Conservation (phyloP, 192 early-diverging fungal species). For the Bifiguratus adelaidae region DNA sequence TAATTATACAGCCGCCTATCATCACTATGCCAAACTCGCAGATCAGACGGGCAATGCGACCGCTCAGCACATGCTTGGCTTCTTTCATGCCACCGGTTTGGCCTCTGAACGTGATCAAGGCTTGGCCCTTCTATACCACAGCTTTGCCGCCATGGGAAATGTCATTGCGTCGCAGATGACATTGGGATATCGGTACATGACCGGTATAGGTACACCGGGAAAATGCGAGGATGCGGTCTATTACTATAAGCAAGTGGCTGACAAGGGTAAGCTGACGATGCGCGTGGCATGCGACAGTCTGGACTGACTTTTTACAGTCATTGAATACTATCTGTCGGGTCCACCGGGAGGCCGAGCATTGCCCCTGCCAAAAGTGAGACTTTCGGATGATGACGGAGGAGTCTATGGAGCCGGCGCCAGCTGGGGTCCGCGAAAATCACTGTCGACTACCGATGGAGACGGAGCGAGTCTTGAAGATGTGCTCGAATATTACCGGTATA, state of each 20-base stretch:
- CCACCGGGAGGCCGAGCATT: slow-evolving; percentile 74
- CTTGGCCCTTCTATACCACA: slow-evolving; percentile 64
- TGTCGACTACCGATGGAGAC: slow-evolving; percentile 24
- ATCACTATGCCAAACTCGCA: slow-evolving; percentile 51
- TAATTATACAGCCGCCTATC: slow-evolving; percentile 48
- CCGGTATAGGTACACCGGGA: slow-evolving; percentile 71
- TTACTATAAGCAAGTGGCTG: slow-evolving; percentile 75
- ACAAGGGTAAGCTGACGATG: slow-evolving; percentile 42
- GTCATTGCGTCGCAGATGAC: slow-evolving; percentile 70
- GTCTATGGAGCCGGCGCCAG: slow-evolving; percentile 78
- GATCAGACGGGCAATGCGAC: slow-evolving; percentile 60
- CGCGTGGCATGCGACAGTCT: not conserved
- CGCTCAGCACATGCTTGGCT: slow-evolving; percentile 84
- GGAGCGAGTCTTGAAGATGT: slow-evolving; percentile 59
- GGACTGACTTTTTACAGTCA: slow-evolving; percentile 26
- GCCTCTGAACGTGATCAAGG: slow-evolving; percentile 61
- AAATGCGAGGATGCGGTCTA: slow-evolving; percentile 66
- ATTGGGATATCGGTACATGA: slow-evolving; percentile 71
- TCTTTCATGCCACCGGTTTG: slow-evolving; percentile 85
- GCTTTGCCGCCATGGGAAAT: slow-evolving; percentile 71
- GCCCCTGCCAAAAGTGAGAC: slow-evolving; percentile 51
- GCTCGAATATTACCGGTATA: slow-evolving; percentile 61
- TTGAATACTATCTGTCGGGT: slow-evolving; percentile 54
- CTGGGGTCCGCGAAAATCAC: too few relatives aligned
- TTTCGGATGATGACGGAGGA: slow-evolving; percentile 74